Percentiles rank a stretch among this genome's conserved stretches.
Evolutionary conservation across 2,329 filamentous ascomycete genomes (phyloP).

Genomic region (Madurella mycetomatis): DNA sequence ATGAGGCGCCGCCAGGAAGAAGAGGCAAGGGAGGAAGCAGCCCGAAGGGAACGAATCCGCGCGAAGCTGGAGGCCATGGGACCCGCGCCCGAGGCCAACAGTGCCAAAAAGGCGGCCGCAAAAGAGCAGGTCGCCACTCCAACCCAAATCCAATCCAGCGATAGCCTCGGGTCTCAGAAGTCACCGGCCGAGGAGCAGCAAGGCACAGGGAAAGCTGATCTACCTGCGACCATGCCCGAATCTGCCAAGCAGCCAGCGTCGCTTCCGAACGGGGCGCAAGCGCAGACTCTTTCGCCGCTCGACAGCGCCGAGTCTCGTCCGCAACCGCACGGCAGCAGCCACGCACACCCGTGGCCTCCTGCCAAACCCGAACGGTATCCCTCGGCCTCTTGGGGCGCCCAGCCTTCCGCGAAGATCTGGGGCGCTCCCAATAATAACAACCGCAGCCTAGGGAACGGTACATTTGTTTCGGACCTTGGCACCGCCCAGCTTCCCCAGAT

Average conservation of each 20-base stretch:
- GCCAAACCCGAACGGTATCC: slow-evolving; percentile 44
- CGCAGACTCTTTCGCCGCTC: slow-evolving; percentile 9
- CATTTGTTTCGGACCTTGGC: slow-evolving; percentile 62
- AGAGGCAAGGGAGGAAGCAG: slow-evolving; percentile 68
- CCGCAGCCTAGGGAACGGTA: slow-evolving; percentile 70
- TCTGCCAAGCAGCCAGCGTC: slow-evolving; percentile 13
- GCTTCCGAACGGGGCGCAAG: slow-evolving; percentile 17
- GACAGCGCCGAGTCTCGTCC: slow-evolving; percentile 17
- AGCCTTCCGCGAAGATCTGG: slow-evolving; percentile 57
- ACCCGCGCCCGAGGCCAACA: slow-evolving; percentile 57
- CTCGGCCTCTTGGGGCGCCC: slow-evolving; percentile 42
- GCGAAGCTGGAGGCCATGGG: slow-evolving; percentile 69
- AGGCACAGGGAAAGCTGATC: slow-evolving; percentile 20
- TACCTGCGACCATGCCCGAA: slow-evolving; percentile 1
- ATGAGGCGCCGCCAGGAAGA: slow-evolving; percentile 65
- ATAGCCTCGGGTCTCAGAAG: slow-evolving; percentile 6
- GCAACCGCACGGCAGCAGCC: slow-evolving; percentile 14
- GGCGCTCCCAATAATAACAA: slow-evolving; percentile 67
- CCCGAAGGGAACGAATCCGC: slow-evolving; percentile 63
- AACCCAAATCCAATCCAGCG: slow-evolving; percentile 24
- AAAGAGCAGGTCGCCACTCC: slow-evolving; percentile 42
- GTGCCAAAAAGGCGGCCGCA: slow-evolving; percentile 48
- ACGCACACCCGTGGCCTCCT: slow-evolving; percentile 21
- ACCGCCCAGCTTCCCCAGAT: slow-evolving; percentile 33
- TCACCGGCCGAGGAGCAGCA: slow-evolving; percentile 19